Evolutionary conservation across 2,329 filamentous ascomycete species (phyloP).

Genomic region (Tolypocladium cylindrosporum): DNA sequence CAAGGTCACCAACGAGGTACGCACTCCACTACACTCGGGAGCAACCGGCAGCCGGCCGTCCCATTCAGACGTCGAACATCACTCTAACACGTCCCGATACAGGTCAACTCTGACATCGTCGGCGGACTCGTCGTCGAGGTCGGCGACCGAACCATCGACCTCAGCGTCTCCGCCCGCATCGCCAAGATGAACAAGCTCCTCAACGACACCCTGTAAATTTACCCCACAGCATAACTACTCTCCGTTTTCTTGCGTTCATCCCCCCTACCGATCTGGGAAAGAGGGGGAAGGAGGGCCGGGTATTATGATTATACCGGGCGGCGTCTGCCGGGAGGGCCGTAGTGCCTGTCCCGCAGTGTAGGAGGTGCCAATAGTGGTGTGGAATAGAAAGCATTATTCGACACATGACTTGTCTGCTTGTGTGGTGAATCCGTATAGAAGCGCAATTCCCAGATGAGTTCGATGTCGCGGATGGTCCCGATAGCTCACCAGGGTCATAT

Average conservation of each 20-base stretch:
- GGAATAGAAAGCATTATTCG: constrained; percentile 10
- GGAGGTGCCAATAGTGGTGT: constrained; percentile 7
- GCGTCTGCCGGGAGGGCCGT: neutral
- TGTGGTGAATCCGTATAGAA: neutral
- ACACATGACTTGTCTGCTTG: neutral
- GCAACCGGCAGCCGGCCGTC: neutral
- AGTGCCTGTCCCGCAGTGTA: constrained; percentile 2
- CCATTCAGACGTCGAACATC: neutral
- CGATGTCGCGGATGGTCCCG: neutral
- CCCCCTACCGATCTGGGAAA: constrained; percentile 3
- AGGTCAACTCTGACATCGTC: constrained; percentile 91
- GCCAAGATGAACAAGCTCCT: constrained; percentile 99
- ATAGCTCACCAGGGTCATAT: neutral
- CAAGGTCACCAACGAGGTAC: constrained; percentile 86
- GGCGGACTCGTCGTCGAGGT: constrained; percentile 94
- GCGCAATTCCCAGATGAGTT: neutral
- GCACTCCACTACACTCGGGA: constrained; percentile 11
- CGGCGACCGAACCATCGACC: constrained; percentile 95
- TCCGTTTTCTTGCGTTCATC: constrained; percentile 16
- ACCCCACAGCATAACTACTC: constrained; percentile 12
- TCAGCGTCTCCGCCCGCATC: constrained; percentile 89
- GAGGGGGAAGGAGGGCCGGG: neutral
- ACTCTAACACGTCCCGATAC: neutral
- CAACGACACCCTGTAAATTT: constrained; percentile 83
- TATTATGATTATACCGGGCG: neutral